Evolutionary conservation across 768 basidiomycete species (phyloP).

Genomic region (Cubamyces lactineus): DNA sequence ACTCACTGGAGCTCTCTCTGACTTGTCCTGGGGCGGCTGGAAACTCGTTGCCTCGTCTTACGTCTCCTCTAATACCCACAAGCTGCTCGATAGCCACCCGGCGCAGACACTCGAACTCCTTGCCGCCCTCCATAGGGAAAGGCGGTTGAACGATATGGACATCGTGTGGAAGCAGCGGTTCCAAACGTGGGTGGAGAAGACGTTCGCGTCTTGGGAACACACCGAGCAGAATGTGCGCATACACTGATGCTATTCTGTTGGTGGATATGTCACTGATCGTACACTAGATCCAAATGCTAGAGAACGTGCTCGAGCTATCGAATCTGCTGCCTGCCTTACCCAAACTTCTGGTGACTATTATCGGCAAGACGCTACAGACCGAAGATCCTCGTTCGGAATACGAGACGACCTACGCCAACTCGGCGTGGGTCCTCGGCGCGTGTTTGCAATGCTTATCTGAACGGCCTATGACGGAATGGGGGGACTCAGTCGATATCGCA

Average conservation of each 20-base stretch:
- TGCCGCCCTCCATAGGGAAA: conserved; percentile 48
- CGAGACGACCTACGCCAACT: conserved; percentile 42
- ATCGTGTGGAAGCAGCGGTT: conserved; percentile 60
- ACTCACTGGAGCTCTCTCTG: conserved; percentile 63
- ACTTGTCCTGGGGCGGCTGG: conserved; percentile 78
- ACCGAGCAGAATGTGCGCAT: conserved; percentile 44
- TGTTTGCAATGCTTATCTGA: conserved; percentile 58
- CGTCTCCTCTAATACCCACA: conserved; percentile 54
- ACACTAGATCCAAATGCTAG: conserved; percentile 53
- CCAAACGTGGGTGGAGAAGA: conserved; percentile 50
- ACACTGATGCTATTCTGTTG: not conserved
- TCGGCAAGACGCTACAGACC: conserved; percentile 44
- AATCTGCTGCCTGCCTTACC: conserved; percentile 51
- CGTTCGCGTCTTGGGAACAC: conserved; percentile 47
- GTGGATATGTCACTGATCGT: not conserved
- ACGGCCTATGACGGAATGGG: conserved; percentile 50
- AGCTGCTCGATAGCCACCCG: conserved; percentile 50
- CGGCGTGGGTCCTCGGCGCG: conserved; percentile 61
- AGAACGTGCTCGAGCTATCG: conserved; percentile 57
- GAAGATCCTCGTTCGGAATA: conserved; percentile 33
- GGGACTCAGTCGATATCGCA: conserved; percentile 46
- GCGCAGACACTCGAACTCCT: conserved; percentile 50
- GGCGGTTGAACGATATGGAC: conserved; percentile 60
- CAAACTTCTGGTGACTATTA: conserved; percentile 46
- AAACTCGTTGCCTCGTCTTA: conserved; percentile 65